Percentiles rank a stretch among this genome's conserved stretches.
phyloP scores from a whole-genome alignment of 2,329 filamentous ascomycete genomes.

The Didymella arachidicola region DNA sequence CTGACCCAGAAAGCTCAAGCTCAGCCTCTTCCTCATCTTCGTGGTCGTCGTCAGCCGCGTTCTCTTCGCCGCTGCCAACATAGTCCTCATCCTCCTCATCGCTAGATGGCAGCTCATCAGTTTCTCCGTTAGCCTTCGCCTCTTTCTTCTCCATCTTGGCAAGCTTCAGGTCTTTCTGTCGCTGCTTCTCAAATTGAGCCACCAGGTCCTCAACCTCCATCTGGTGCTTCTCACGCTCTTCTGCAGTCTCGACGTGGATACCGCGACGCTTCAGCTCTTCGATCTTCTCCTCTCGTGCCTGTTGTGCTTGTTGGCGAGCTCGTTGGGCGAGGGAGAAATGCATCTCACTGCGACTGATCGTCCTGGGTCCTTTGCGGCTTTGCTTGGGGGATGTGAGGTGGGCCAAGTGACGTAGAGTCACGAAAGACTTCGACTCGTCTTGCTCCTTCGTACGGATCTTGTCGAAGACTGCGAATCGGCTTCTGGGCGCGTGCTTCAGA shows the following conservation, averaged over 20 bases:
- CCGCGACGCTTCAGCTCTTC: slow-evolving; percentile 80
- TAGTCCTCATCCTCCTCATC: slow-evolving; percentile 65
- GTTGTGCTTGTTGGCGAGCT: slow-evolving; percentile 79
- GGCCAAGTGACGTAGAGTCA: slow-evolving; percentile 76
- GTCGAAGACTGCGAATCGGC: slow-evolving; percentile 67
- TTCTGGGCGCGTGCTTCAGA: slow-evolving; percentile 62
- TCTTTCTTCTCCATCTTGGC: slow-evolving; percentile 78
- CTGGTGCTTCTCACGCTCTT: slow-evolving; percentile 84
- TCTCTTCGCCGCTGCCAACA: slow-evolving; percentile 56
- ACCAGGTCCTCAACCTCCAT: slow-evolving; percentile 82
- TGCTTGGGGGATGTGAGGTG: slow-evolving; percentile 71
- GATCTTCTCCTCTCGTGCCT: slow-evolving; percentile 78
- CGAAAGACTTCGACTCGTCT: slow-evolving; percentile 70
- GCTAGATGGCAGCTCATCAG: slow-evolving; percentile 56
- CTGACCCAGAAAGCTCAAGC: slow-evolving; percentile 36
- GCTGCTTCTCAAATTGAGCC: slow-evolving; percentile 74
- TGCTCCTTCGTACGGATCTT: slow-evolving; percentile 68
- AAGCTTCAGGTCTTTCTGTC: slow-evolving; percentile 80
- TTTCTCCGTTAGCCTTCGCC: slow-evolving; percentile 67
- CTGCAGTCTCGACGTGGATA: slow-evolving; percentile 80
- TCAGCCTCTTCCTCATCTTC: slow-evolving; percentile 43
- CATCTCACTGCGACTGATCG: slow-evolving; percentile 74
- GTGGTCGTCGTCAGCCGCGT: slow-evolving; percentile 49
- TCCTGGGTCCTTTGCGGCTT: slow-evolving; percentile 53
- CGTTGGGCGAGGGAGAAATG: slow-evolving; percentile 72